Evolutionary conservation across 2,329 filamentous ascomycete species (phyloP), one percentile per base, ranked within the genome.

Genomic region (Emmonsiellopsis sp.): DNA sequence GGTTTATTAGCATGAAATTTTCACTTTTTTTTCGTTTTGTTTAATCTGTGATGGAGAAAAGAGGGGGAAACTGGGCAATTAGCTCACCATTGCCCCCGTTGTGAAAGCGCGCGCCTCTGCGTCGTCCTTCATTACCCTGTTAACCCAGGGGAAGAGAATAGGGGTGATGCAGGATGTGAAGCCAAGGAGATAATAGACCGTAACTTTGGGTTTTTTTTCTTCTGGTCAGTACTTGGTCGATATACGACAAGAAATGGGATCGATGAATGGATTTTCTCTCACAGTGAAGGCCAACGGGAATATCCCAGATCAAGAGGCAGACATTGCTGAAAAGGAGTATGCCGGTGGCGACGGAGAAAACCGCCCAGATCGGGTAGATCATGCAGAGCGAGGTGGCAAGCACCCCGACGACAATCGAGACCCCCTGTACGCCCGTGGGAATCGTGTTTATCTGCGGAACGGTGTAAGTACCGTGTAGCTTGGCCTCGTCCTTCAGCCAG

Each of bases 351-450:
- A 65, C 59, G 0, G 53, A 54, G n/a, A 68, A 63, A 6, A 63
- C 58, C 8, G 62, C 57, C 67, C 67, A 70, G 1, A 64, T 61
- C 2, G 67, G 67, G 50, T 70, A 70, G 0, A 67, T 56, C 61
- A 67, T 67, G 50, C 64, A 66, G 3, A 68, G 58, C 0, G 62
- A 63, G 0, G 67, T 69, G 1, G 62, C 63, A 9, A 64, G 32
- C 5, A 63, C 50, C 1, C 60, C 59, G 2, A 54, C 54, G 2
- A 68, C 54, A 6, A 67, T 58, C 1, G 65, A 62, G 11, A 67
- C 59, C 1, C 55, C 63, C 37, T 67, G 62, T 0, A 57, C 61
- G 1, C 61, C 61, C 0, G 64, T 65, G 2, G 65, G 20, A 42
- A 66, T 59, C 2, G 60, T 63, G 56, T 67, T 67, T 37, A 67